phyloP scores from a whole-genome alignment of 1,284 basidiomycete genomes.

The Schizophyllum amplum region DNA sequence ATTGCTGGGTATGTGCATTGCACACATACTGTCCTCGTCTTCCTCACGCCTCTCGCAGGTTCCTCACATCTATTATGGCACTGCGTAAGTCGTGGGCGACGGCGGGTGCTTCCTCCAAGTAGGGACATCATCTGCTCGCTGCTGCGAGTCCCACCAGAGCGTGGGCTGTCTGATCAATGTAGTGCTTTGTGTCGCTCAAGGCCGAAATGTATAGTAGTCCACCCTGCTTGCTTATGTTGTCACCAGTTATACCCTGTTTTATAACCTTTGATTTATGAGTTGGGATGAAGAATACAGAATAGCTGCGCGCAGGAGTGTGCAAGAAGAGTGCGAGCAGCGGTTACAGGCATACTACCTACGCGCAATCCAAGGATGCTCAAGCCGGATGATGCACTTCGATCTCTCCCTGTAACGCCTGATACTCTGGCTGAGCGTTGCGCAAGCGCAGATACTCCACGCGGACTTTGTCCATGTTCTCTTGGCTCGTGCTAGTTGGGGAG shows the following conservation, averaged over 20 bases:
- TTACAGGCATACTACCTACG: too few relatives aligned
- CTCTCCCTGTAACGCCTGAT: neutral
- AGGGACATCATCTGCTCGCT: conserved; percentile 15
- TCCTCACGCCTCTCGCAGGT: conserved; percentile 23
- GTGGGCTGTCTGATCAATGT: neutral
- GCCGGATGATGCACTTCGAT: conserved; percentile 15
- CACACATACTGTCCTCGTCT: conserved; percentile 3
- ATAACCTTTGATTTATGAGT: neutral
- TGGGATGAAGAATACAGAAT: conserved; percentile 2
- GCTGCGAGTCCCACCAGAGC: neutral
- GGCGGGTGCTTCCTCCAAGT: neutral
- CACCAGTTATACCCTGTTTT: neutral
- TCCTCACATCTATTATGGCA: conserved; percentile 53
- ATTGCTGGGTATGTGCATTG: conserved; percentile 59
- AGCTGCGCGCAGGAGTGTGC: conserved; percentile 8
- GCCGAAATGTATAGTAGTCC: neutral
- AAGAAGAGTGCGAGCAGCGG: too few relatives aligned
- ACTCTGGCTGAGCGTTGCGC: conserved; percentile 34
- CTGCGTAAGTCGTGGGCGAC: conserved; percentile 9
- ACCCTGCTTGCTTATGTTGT: too few relatives aligned
- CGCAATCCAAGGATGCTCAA: too few relatives aligned
- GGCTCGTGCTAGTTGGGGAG: conserved; percentile 44
- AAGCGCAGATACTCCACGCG: conserved; percentile 68
- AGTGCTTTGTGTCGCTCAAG: neutral
- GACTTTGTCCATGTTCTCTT: conserved; percentile 64